Evolutionary conservation across 805 yeast genomes (phyloP), one percentile per base, ranked within the genome.

Genomic region (Lipomyces orientalis): DNA sequence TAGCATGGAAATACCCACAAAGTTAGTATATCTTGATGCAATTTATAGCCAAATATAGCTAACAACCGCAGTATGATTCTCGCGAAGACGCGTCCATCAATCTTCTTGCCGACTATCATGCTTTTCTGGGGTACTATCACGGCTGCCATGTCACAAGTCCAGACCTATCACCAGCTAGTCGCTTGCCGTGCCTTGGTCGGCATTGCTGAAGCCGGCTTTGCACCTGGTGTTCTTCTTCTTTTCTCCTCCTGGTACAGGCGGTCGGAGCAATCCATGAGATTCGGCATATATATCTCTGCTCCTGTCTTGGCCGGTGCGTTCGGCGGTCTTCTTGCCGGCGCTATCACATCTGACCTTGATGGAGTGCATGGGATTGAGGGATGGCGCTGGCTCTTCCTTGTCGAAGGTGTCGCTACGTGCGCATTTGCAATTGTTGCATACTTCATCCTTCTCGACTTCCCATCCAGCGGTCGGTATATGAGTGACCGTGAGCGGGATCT

Each of bases 301-400:
- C 90, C 87, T 70, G 85, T 83, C 68, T 78, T 89, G 37, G 91
- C 90, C 54, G 79, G 83, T 34, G 79, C 88, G 64, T 86, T 90
- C 22, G 82, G 89, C 0, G 90, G 90, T 58, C 83, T 86, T 66
- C 78, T 89, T 55, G 88, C 88, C 71, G 85, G 88, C n/a, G 85
- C 88, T 9, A 82, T 87, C 39, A 83, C 79, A 64, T 72, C 80
- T 33, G 73, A 77, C 49, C 75, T 89, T 71, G 78, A 81, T 63
- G 90, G 89, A 34, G 78, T 75, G 12, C 74, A 76, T 59, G 91
- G 91, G 0, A 78, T 85, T 14, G 81, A 81, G 9, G 87, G 90
- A 10, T 89, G 92, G 92, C 82, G 88, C 80, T 89, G 92, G 92
- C 85, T 87, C 73, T 89, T 87, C 74, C 33, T 65, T 34, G 54